Base-by-base conservation (phyloP, 768 basidiomycete genomes). In the Boletus vermiculosoides region DNA sequence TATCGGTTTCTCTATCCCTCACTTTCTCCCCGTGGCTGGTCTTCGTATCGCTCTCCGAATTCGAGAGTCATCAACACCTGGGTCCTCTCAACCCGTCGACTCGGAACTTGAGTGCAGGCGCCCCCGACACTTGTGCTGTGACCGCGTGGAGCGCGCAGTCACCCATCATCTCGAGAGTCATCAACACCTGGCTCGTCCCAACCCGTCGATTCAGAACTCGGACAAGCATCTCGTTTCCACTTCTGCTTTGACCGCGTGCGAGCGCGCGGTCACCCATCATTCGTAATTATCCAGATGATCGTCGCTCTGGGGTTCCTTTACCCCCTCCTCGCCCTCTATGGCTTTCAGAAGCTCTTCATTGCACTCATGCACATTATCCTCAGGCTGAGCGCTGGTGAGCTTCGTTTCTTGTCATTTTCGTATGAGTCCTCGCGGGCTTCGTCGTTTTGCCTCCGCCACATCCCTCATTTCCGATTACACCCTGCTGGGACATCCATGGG, bases 301-400 rank as follows among this genome's bases (percentile, higher is more conserved):
- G 55, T 70, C n/a, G 52, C 68, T 39, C 54, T 68, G 36, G 58
- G 59, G 30, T 50, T 63, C 15, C 55, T 69, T 41, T 66, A 50
- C 40, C 62, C 66, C 5, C 23, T 64, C 34, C 64, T 69, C 7
- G 49, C 45, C 28, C 53, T 69, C 12, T 61, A 64, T 55, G 63
- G 55, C 20, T 15, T 66, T n/a, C 59, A 55, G 40, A 59, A 33
- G 37, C 42, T 64, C 39, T 15, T 64, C 36, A 33, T 52, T 13
- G 33, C n/a, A 5, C 31, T 62, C n/a, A 2, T 58, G 8, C 63
- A 25, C 12, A 30, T 45, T 18, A 15, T 66, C 33, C 36, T 58
- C 23, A 16, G 50, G 5, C 18, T 46, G 16, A 46, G 15, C 23
- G 11, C 36, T 11, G 57, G 68, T 68, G 50, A 64, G 66, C 20